Evolutionary conservation across 305 asterid species (phyloP).

Genomic region (Fraxinus velutina): DNA sequence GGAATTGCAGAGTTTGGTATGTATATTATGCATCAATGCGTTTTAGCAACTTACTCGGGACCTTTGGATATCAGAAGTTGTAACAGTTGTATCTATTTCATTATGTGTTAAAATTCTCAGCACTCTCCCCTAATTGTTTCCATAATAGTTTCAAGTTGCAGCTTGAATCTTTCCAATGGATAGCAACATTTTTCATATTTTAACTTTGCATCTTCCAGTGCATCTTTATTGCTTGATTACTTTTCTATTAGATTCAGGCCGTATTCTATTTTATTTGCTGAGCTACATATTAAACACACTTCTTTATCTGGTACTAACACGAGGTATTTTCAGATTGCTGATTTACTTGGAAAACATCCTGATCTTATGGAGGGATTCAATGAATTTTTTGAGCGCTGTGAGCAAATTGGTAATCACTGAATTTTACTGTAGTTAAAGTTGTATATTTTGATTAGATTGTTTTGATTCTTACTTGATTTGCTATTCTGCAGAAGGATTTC

Average conservation of each 20-base stretch:
- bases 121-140: slow-evolving; percentile 2
- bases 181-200: background rate
- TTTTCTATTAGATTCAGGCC: slow-evolving; percentile 6
- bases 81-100: background rate
- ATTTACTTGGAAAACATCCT: slow-evolving; percentile 85
- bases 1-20: slow-evolving; percentile 87
- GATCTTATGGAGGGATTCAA: slow-evolving; percentile 97
- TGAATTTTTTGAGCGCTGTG: slow-evolving; percentile 89
- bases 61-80: slow-evolving; percentile 15
- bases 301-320: slow-evolving; percentile 20
- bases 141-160: background rate
- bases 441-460: slow-evolving; percentile 12
- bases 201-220: slow-evolving; percentile 1
- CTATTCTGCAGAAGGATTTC: slow-evolving; percentile 85
- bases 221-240: background rate
- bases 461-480: slow-evolving; percentile 29
- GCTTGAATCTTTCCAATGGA: slow-evolving; percentile 4
- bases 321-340: slow-evolving; percentile 64
- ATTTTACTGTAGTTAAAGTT: slow-evolving; percentile 24
- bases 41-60: slow-evolving; percentile 8
- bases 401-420: slow-evolving; percentile 64
- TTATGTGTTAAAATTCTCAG: slow-evolving; percentile 11
- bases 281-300: background rate
- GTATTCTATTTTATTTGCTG: background rate
- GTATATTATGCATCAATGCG: slow-evolving; percentile 21